Conservation (phyloP, 1,284 basidiomycete genomes). For the Cutaneotrichosporon sp. region DNA sequence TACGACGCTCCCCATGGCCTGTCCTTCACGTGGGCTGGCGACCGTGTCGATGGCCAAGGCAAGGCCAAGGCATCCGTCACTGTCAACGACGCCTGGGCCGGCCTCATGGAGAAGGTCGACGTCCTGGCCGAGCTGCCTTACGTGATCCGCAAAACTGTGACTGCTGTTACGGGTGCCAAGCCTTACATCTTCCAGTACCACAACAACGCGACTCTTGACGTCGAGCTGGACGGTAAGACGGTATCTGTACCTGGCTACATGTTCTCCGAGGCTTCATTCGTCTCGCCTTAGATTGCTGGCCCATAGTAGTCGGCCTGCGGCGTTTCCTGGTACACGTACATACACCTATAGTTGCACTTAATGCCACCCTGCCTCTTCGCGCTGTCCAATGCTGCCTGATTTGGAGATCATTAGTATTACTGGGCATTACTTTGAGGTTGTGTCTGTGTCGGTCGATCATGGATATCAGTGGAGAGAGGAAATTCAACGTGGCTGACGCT, state of each 20-base stretch:
- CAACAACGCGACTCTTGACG: constrained; percentile 68
- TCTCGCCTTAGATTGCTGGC: constrained; percentile 58
- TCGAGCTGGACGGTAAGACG: constrained; percentile 59
- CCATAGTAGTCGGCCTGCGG: background rate
- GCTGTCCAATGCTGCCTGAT: background rate
- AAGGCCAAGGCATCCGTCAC: constrained; percentile 61
- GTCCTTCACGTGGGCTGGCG: constrained; percentile 75
- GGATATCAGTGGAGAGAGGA: too few relatives aligned
- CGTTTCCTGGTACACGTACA: constrained; percentile 1
- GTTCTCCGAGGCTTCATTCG: constrained; percentile 89
- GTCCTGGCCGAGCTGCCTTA: constrained; percentile 94
- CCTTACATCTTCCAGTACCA: constrained; percentile 70
- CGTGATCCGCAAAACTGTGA: constrained; percentile 60
- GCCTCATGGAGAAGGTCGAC: constrained; percentile 94
- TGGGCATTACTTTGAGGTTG: too few relatives aligned
- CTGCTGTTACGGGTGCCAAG: constrained; percentile 56
- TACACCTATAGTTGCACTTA: background rate
- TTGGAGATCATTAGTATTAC: background rate
- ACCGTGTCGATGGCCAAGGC: constrained; percentile 57
- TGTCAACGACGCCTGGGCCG: constrained; percentile 60
- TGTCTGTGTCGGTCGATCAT: too few relatives aligned
- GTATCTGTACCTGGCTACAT: constrained; percentile 64
- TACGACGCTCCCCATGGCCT: constrained; percentile 75
- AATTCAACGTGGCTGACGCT: too few relatives aligned
- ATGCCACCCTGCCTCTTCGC: background rate